Base-by-base conservation (phyloP, 2,329 filamentous ascomycete genomes). In the Diplodia corticola region DNA sequence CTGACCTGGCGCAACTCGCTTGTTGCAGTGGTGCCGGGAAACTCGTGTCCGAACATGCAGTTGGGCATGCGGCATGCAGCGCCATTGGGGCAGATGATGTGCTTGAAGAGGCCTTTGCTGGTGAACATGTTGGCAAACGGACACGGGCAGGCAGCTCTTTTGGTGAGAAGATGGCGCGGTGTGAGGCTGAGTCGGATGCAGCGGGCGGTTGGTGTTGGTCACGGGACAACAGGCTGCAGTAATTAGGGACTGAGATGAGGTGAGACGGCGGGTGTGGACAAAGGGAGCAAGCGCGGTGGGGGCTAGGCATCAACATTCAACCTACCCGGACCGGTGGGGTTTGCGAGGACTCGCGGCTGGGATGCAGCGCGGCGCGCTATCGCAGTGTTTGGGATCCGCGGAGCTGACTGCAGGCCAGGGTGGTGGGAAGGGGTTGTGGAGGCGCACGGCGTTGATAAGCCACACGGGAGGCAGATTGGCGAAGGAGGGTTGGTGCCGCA, bases 11-110 rank as follows among this genome's bases (percentile, higher is more conserved):
- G 24, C n/a, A 12, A n/a, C 9, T 59, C 54, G 10, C 22, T 4
- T 13, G 54, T 40, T 3, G 53, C 5, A 20, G 20, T 28, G 13
- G 53, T 51, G 17, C 67, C 70, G 40, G 64, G n/a, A 15, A 71
- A 64, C 64, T 81, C 74, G 74, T 89, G 87, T 13, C 77, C 80
- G 75, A 88, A 89, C 22, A 88, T 82, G 76, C 87, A 89, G 68
- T 82, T 81, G 15, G 83, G 77, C 13, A 88, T 76, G 33, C 75
- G 71, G 75, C 87, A 89, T 20, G 75, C 69, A 30, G 75, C 71
- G 17, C 80, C 80, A 68, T 81, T 78, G 9, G 86, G 86, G 73
- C 86, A 89, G 30, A 78, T 17, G 44, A 64, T 66, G 49, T 77
- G 75, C 67, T 81, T 83, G 76, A 87, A 86, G 7, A 85, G 74